A percentile compares a stretch with the other conserved stretches of the same genome.
Conservation (phyloP, 164 flowering plant species). For the Akebia trifoliata region DNA sequence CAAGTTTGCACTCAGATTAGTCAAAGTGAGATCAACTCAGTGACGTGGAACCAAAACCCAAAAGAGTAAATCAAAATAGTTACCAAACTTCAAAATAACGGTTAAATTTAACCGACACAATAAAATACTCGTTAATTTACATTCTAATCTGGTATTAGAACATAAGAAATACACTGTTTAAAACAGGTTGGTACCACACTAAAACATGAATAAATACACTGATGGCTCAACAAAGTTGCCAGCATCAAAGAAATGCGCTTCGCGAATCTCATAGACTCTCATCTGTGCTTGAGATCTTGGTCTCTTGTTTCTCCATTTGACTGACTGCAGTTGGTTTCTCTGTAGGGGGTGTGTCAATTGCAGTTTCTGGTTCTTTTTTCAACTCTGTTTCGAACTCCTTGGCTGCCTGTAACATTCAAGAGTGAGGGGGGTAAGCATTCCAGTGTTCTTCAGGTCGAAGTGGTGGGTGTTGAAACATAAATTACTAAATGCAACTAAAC, state of each 20-base stretch:
- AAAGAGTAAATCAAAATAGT: too few relatives aligned
- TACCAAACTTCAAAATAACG: too few relatives aligned
- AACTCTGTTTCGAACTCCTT: constrained; percentile 81
- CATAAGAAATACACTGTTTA: too few relatives aligned
- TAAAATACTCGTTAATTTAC: too few relatives aligned
- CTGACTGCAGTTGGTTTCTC: constrained; percentile 35
- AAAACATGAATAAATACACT: too few relatives aligned
- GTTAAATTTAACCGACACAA: too few relatives aligned
- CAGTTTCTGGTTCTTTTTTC: constrained; percentile 55
- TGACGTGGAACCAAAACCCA: too few relatives aligned
- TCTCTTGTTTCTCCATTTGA: constrained; percentile 44
- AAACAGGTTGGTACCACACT: too few relatives aligned
- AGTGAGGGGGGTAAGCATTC: not conserved
- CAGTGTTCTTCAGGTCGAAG: not conserved
- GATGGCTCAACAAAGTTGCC: too few relatives aligned
- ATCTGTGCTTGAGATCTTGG: constrained; percentile 39
- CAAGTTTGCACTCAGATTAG: too few relatives aligned
- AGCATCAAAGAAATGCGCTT: not conserved
- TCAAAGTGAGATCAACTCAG: too few relatives aligned
- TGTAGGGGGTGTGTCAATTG: constrained; percentile 22
- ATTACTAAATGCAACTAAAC: not conserved
- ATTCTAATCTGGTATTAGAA: too few relatives aligned
- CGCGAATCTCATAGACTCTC: constrained; percentile 22
- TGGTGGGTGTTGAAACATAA: not conserved
- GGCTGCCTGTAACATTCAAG: constrained; percentile 54